Conservation (phyloP, 768 basidiomycete genomes). For the Lactifluus rugatus region DNA sequence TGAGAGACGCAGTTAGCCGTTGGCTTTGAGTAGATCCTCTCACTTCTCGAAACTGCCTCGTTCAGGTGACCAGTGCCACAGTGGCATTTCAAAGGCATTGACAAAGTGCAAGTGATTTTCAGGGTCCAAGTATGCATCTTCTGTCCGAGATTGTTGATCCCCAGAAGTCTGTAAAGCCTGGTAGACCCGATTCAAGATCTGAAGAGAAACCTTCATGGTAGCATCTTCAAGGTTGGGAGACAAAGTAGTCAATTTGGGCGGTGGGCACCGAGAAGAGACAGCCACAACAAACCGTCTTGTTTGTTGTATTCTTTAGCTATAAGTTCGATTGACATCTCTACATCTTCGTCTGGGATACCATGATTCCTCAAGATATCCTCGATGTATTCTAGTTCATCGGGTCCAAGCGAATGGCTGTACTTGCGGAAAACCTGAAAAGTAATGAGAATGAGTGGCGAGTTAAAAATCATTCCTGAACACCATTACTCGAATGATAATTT, state of each 20-base stretch:
- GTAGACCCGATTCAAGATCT: conserved; percentile 62
- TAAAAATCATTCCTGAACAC: neutral
- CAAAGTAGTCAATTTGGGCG: neutral
- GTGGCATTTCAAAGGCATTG: conserved; percentile 92
- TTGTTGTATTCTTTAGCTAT: conserved; percentile 83
- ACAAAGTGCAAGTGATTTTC: conserved; percentile 76
- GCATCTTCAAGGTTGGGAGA: conserved; percentile 54
- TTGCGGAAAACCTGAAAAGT: conserved; percentile 65
- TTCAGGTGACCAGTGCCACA: conserved; percentile 84
- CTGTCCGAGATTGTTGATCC: conserved; percentile 33
- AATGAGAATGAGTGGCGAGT: neutral
- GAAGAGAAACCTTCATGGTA: conserved; percentile 68
- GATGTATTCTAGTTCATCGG: conserved; percentile 62
- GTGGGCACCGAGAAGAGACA: neutral
- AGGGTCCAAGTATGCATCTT: conserved; percentile 63
- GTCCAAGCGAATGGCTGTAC: conserved; percentile 79
- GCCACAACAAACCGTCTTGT: conserved; percentile 55
- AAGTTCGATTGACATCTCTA: conserved; percentile 67
- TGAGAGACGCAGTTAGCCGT: neutral
- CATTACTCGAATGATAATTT: conserved; percentile 17
- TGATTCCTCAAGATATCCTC: conserved; percentile 64
- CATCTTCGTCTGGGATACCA: conserved; percentile 57
- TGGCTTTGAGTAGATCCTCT: conserved; percentile 15
- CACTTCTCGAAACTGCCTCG: conserved; percentile 85
- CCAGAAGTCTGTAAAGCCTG: conserved; percentile 62